Evolutionary conservation across 805 yeast genomes (phyloP), one percentile per base, ranked within the genome.

Genomic region (Myxozyma mucilagina): DNA sequence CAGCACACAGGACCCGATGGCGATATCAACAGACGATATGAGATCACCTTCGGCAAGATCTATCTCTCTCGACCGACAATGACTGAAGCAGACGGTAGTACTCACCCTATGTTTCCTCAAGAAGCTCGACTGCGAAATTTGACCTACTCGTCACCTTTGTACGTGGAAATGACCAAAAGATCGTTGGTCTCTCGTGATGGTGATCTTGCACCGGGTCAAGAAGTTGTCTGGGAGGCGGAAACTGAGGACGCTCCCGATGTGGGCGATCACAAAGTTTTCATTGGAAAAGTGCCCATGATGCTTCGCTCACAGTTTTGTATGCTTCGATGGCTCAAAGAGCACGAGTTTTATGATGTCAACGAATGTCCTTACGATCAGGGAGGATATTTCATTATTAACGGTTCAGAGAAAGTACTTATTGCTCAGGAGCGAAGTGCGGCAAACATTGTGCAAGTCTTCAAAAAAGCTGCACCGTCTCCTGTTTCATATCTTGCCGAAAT

Each of bases 361-460:
- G 99, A 94, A 78, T 94, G 99, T 78, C 99, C 99, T 36, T 94
- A 90, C 76, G 99, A 94, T 81, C 96, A 94, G 96, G 99, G 99
- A 76, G 99, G 99, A 65, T 94, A 94, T 76, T 94, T 94, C 74
- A 92, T 94, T 69, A 94, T 94, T 73, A 94, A 94, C 78, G 99
- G 99, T 70, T 90, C 97, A 20, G 99, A 94, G 75, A 94, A 94
- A 75, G 99, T 94, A 59, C 80, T 94, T 71, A 94, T 94, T 79
- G 99, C 99, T 36, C 99, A 94, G 78, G 99, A 94, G 77, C 85
- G 99, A 75, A 86, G 94, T 62, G 98, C 99, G 13, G 99, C 99
- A 52, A 94, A 94, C 73, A 94, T 94, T 67, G 99, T 94, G 42
- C 99, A 94, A 79, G 99, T 94, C 24, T 94, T 94, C 82, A 93